Evolutionary conservation across 257 asterid genomes (phyloP).

Genomic region (Fraxinus americana): DNA sequence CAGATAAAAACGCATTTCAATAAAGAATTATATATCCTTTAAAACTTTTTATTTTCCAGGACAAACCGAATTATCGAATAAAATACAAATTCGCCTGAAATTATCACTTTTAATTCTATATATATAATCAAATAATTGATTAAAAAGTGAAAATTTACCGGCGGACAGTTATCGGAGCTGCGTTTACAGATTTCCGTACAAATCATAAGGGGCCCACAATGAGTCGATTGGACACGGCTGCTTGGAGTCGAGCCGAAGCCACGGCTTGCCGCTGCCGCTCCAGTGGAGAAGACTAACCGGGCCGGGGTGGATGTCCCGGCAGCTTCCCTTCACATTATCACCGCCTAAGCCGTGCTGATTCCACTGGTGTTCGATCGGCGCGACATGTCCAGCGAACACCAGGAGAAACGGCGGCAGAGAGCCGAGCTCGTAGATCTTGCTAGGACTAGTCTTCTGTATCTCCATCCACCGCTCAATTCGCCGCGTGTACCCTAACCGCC

Average conservation of each 20-base stretch:
- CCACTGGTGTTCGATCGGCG: constrained; percentile 35
- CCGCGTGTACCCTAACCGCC: constrained; percentile 26
- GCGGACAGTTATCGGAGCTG: background rate
- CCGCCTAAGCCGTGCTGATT: constrained; percentile 37
- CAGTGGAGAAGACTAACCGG: constrained; percentile 36
- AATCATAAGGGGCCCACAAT: constrained; percentile 33
- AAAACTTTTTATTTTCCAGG: background rate
- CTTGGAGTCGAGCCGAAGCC: constrained; percentile 28
- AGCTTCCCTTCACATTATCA: constrained; percentile 33
- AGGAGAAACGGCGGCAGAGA: constrained; percentile 28
- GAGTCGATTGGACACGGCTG: constrained; percentile 32
- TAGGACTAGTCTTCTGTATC: constrained; percentile 21
- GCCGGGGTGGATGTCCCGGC: constrained; percentile 30
- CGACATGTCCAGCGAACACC: constrained; percentile 32
- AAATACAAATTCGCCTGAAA: constrained; percentile 7
- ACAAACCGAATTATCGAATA: background rate
- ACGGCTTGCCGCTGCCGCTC: constrained; percentile 41
- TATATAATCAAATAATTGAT: background rate
- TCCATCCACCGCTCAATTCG: constrained; percentile 33
- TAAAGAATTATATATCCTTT: background rate
- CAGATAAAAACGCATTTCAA: background rate
- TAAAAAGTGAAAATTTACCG: background rate
- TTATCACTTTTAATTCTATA: background rate
- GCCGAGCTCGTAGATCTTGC: constrained; percentile 30
- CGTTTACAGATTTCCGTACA: constrained; percentile 14